A percentile compares a stretch with the other conserved stretches of the same genome.
phyloP scores from a whole-genome alignment of 495 filamentous ascomycete genomes.

The Daldinia grandis region DNA sequence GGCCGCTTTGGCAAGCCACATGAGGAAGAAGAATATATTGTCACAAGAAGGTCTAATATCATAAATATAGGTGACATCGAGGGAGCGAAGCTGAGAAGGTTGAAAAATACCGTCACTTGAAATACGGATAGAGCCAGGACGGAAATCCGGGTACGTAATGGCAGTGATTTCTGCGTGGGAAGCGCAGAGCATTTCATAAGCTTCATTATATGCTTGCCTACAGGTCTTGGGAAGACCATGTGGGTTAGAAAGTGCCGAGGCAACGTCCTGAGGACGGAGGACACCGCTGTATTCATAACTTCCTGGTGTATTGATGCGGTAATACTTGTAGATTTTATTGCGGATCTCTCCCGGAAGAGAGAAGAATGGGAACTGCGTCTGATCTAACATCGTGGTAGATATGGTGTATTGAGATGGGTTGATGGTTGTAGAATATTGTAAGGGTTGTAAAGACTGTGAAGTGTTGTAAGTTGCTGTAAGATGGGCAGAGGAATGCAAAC shows the following conservation, averaged over 20 bases:
- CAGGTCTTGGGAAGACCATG: neutral
- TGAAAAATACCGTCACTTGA: neutral
- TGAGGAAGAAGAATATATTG: neutral
- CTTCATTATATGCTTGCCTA: neutral
- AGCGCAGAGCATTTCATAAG: neutral
- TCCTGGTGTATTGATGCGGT: neutral
- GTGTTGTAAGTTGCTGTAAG: neutral
- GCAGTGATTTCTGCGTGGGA: neutral
- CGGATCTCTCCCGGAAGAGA: slow-evolving; percentile 1
- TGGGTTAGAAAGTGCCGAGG: neutral
- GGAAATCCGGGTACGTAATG: neutral
- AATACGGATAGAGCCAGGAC: neutral
- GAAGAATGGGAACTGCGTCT: slow-evolving; percentile 11
- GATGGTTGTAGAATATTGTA: neutral
- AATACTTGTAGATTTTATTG: slow-evolving; percentile 2
- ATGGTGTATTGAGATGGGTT: neutral
- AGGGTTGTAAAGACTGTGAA: neutral
- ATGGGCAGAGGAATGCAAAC: neutral
- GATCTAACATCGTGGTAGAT: neutral
- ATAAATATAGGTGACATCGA: neutral
- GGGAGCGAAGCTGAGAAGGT: neutral
- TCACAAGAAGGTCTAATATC: neutral
- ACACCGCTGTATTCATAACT: neutral
- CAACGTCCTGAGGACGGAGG: neutral
- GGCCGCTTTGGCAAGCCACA: neutral